A percentile compares a stretch with the other conserved stretches of the same genome.
These are phyloP conservation scores for Onygena corvina DNA, from an alignment of 2,329 filamentous ascomycete species.

Conservation along the genomic window DNA sequence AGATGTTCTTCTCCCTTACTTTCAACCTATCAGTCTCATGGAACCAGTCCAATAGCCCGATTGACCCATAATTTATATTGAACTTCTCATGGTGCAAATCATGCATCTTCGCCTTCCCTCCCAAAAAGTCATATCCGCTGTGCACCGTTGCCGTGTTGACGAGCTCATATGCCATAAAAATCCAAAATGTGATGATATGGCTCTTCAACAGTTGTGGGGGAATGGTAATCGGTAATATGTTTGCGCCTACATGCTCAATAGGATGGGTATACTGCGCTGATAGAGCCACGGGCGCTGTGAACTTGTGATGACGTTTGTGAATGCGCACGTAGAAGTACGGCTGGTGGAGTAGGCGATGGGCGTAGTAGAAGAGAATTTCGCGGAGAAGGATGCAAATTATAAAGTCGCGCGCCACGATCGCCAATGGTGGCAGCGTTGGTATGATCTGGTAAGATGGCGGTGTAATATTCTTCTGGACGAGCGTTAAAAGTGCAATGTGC, in stretches of 20 bases:
- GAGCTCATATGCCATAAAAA: slow-evolving; percentile 39
- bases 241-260: slow-evolving; percentile 45
- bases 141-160: slow-evolving; percentile 45
- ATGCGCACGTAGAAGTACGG: slow-evolving; percentile 39
- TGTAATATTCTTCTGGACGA: slow-evolving; percentile 12
- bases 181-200: slow-evolving; percentile 44
- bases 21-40: slow-evolving; percentile 35
- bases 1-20: neutral
- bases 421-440: slow-evolving; percentile 26
- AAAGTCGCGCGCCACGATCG: slow-evolving; percentile 34
- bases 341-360: slow-evolving; percentile 43
- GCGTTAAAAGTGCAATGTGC: slow-evolving; percentile 17
- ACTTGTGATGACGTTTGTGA: slow-evolving; percentile 47
- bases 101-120: slow-evolving; percentile 40
- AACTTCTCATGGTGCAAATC: slow-evolving; percentile 49
- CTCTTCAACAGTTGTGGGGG: slow-evolving; percentile 37
- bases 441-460: slow-evolving; percentile 32
- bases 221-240: slow-evolving; percentile 41
- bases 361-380: slow-evolving; percentile 46
- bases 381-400: slow-evolving; percentile 32
- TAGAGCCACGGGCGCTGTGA: slow-evolving; percentile 45
- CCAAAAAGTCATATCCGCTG: slow-evolving; percentile 46
- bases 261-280: slow-evolving; percentile 48
- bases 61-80: slow-evolving; percentile 42
- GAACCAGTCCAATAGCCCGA: slow-evolving; percentile 45